Evolutionary conservation across 805 yeast species (phyloP).

Genomic region (Metschnikowia orientalis): DNA sequence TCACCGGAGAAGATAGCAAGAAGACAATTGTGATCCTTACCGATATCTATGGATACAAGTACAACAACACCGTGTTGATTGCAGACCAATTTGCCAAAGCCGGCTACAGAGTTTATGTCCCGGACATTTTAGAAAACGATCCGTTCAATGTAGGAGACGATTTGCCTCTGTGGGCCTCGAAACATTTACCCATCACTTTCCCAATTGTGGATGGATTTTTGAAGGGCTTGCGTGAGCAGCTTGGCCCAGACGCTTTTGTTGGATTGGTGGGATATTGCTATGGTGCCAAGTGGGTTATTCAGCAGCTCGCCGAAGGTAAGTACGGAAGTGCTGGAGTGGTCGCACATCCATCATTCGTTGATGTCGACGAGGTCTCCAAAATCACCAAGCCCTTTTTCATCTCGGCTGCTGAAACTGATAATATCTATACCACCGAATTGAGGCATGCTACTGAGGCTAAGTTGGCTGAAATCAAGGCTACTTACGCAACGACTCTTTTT

Average conservation of each 20-base stretch:
- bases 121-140: conserved; percentile 66
- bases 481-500: conserved; percentile 59
- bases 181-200: conserved; percentile 48
- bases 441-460: conserved; percentile 59
- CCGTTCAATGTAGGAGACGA: conserved; percentile 19
- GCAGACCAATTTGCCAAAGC: conserved; percentile 62
- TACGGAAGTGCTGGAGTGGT: conserved; percentile 58
- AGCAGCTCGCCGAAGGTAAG: conserved; percentile 43
- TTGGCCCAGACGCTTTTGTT: conserved; percentile 41
- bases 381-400: conserved; percentile 63
- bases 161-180: conserved; percentile 45
- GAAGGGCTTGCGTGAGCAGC: conserved; percentile 37
- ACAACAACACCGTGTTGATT: conserved; percentile 53
- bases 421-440: conserved; percentile 56
- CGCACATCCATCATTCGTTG: conserved; percentile 80
- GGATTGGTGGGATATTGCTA: conserved; percentile 75
- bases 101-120: conserved; percentile 65
- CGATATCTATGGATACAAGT: conserved; percentile 64
- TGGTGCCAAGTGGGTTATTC: conserved; percentile 71
- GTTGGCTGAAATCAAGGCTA: conserved; percentile 44
- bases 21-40: conserved; percentile 59
- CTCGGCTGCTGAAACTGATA: conserved; percentile 71
- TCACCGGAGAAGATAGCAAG: conserved; percentile 25
- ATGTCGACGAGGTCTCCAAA: conserved; percentile 58
- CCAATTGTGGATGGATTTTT: conserved; percentile 50